Evolutionary conservation across 352 stramenopile genomes (phyloP).

Genomic region (Plasmopara viticola): DNA sequence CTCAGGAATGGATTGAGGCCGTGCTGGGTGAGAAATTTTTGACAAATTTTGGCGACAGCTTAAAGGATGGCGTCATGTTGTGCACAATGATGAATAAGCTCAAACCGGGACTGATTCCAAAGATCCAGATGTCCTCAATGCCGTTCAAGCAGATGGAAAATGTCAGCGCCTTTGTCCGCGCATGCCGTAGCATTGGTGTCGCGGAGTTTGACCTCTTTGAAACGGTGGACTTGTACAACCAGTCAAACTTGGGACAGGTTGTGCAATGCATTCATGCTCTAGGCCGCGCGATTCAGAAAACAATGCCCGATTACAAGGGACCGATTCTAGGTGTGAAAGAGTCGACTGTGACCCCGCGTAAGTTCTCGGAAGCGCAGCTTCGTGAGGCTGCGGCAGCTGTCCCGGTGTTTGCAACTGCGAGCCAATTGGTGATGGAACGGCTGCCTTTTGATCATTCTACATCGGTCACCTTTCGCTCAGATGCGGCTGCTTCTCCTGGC

Average conservation of each 20-base stretch:
- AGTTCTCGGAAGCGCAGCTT: constrained; percentile 61
- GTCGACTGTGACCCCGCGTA: constrained; percentile 54
- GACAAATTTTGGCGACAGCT: constrained; percentile 54
- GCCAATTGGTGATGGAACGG: constrained; percentile 59
- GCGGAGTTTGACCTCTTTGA: constrained; percentile 88
- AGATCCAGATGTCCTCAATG: constrained; percentile 63
- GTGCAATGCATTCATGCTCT: constrained; percentile 82
- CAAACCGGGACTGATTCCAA: constrained; percentile 42
- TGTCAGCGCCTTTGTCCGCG: constrained; percentile 74
- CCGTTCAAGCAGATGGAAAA: constrained; percentile 92
- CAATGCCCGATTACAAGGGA: constrained; percentile 57
- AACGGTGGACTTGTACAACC: constrained; percentile 85
- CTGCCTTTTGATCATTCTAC: constrained; percentile 55
- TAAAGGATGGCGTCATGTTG: constrained; percentile 79
- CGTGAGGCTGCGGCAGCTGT: constrained; percentile 51
- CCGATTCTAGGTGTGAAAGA: constrained; percentile 71
- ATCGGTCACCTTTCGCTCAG: constrained; percentile 57
- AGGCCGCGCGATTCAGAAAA: constrained; percentile 69
- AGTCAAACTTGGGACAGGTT: constrained; percentile 82
- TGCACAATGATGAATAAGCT: constrained; percentile 75
- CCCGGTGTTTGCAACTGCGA: constrained; percentile 48
- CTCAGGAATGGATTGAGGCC: constrained; percentile 72
- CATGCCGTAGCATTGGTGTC: constrained; percentile 76
- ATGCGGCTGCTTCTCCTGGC: constrained; percentile 31
- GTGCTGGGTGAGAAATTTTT: constrained; percentile 68